These are phyloP conservation scores for Blastocystis sp. DNA, from an alignment of 352 stramenopile species.

Conservation along the genomic window DNA sequence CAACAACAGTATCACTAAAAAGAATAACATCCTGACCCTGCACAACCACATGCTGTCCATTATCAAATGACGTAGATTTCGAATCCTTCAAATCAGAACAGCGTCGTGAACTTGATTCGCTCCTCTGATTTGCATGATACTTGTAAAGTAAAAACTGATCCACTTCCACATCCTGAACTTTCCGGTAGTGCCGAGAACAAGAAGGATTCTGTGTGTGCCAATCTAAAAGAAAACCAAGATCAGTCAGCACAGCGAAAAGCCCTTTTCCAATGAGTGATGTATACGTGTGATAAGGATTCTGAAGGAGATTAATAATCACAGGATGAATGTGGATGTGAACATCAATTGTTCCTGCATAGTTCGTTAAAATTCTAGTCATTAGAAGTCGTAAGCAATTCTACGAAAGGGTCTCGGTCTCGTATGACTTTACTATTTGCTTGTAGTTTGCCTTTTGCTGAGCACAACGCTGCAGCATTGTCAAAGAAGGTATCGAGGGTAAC, in stretches of 20 bases:
- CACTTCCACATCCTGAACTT: not conserved
- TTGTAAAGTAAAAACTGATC: not conserved
- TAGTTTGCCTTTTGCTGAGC: conserved; percentile 9
- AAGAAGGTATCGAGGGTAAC: not conserved
- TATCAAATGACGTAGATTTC: not conserved
- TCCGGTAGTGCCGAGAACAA: not conserved
- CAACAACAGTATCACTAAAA: not conserved
- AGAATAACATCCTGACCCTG: conserved; percentile 16
- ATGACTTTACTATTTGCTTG: not conserved
- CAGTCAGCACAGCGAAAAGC: not conserved
- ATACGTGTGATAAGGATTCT: not conserved
- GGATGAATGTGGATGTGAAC: conserved; percentile 5
- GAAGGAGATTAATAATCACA: not conserved
- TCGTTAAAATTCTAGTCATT: conserved; percentile 5
- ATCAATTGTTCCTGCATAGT: not conserved
- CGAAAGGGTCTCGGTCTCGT: not conserved
- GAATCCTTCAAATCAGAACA: not conserved
- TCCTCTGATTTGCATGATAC: not conserved
- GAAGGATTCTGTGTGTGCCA: not conserved
- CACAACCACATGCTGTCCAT: conserved; percentile 14
- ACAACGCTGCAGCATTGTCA: not conserved
- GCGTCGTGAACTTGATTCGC: not conserved
- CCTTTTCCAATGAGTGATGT: not conserved
- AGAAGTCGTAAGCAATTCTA: not conserved
- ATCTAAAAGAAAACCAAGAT: conserved; percentile 7